Conservation (phyloP, 2,329 filamentous ascomycete genomes). For the Colletotrichum sp. region DNA sequence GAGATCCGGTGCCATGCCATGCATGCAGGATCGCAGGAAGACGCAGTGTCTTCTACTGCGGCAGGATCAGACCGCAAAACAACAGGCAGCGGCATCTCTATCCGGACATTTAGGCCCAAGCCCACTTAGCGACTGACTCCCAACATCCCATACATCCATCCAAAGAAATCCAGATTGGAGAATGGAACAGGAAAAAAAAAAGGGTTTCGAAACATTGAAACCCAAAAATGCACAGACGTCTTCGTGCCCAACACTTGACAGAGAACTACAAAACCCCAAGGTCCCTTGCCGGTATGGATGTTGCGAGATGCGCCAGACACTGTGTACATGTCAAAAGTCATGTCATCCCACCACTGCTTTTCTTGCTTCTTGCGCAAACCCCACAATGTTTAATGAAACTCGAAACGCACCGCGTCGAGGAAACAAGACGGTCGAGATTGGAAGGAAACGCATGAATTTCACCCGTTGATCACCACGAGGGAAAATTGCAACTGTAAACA, state of each 20-base stretch:
- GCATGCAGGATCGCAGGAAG: not conserved
- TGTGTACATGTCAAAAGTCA: slow-evolving; percentile 2
- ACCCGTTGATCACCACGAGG: not conserved
- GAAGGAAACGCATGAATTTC: not conserved
- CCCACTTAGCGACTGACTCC: not conserved
- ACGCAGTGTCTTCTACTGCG: not conserved
- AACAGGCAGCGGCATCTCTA: not conserved
- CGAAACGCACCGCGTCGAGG: not conserved
- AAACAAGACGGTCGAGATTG: not conserved
- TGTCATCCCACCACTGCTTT: not conserved
- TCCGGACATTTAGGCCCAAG: not conserved
- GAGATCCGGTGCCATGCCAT: not conserved
- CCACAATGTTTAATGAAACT: not conserved
- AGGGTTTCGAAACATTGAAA: not conserved
- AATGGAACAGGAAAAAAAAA: not conserved
- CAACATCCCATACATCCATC: not conserved
- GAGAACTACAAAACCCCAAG: not conserved
- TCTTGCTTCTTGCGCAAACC: not conserved
- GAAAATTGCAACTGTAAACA: not conserved
- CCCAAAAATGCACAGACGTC: not conserved
- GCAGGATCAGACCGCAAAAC: not conserved
- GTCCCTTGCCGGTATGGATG: not conserved
- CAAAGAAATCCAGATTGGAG: not conserved
- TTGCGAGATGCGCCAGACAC: not conserved
- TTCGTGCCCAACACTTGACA: not conserved